Percentiles rank a stretch among this genome's conserved stretches.
Conservation (phyloP, 1,284 basidiomycete species). For the Puccinia horiana region DNA sequence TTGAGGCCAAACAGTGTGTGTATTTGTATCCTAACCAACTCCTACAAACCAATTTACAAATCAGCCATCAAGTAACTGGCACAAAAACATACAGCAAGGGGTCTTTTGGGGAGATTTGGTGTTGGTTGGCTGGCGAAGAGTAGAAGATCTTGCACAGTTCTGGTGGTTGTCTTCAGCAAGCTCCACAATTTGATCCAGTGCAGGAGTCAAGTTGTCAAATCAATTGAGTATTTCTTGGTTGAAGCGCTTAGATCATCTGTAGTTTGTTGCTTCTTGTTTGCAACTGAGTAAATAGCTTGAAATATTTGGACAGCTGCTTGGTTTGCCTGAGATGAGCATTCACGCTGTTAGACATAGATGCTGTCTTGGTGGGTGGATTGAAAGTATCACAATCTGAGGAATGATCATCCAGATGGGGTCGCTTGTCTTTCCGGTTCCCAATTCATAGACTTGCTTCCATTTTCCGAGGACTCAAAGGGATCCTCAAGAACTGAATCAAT, state of each 20-base stretch:
- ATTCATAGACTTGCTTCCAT: not conserved
- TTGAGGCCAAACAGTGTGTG: not conserved
- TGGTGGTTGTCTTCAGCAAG: not conserved
- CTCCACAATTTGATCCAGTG: not conserved
- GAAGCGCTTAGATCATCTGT: not conserved
- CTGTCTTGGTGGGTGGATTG: not conserved
- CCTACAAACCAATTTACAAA: not conserved
- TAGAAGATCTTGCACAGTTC: not conserved
- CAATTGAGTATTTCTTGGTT: not conserved
- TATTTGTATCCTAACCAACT: not conserved
- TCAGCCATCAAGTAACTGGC: not conserved
- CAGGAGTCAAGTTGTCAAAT: not conserved
- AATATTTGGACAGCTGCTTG: not conserved
- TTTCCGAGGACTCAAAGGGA: not conserved
- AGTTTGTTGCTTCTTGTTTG: not conserved
- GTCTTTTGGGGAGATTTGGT: not conserved
- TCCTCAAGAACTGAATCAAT: not conserved
- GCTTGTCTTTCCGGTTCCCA: not conserved
- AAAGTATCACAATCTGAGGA: not conserved
- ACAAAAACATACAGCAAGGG: slow-evolving; percentile 8
- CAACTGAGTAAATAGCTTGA: not conserved
- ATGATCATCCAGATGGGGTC: not conserved
- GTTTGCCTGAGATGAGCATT: not conserved
- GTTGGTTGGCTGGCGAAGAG: not conserved
- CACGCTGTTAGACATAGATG: too few relatives aligned